These are phyloP conservation scores for Euphorbia peplus DNA, from an alignment of 345 rosid genomes.

Conservation along the genomic window DNA sequence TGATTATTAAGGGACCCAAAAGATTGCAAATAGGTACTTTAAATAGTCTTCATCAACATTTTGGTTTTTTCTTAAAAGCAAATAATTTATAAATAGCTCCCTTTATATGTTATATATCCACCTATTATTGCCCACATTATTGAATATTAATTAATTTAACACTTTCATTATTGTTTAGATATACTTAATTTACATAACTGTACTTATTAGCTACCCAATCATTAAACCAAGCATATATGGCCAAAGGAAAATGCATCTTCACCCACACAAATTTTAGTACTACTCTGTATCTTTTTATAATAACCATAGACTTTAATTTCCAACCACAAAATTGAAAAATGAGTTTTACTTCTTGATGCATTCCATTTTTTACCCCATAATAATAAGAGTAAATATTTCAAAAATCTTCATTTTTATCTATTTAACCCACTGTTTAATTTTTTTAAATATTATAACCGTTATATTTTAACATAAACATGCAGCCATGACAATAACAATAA, in stretches of 20 bases:
- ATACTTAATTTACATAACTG: background rate
- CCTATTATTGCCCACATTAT: slow-evolving; percentile 18
- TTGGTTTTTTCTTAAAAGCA: background rate
- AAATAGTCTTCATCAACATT: slow-evolving; percentile 14
- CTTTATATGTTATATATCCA: background rate
- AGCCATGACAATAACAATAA: too few relatives aligned
- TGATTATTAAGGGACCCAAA: slow-evolving; percentile 34
- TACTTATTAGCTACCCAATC: slow-evolving; percentile 19
- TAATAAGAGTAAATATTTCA: too few relatives aligned
- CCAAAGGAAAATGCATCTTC: background rate
- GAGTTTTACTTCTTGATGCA: too few relatives aligned
- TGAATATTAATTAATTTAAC: slow-evolving; percentile 1
- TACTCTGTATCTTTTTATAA: too few relatives aligned
- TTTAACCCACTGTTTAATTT: too few relatives aligned
- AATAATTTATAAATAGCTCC: background rate
- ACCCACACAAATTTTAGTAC: background rate
- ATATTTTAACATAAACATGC: too few relatives aligned
- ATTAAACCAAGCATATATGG: slow-evolving; percentile 7
- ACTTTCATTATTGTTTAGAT: slow-evolving; percentile 13
- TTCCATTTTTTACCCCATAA: too few relatives aligned
- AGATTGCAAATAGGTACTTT: slow-evolving; percentile 30
- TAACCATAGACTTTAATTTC: too few relatives aligned
- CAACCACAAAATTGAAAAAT: too few relatives aligned
- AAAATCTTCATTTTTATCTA: too few relatives aligned
- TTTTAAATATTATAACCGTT: too few relatives aligned